Evolutionary conservation across 163 green algal species (phyloP), one percentile per base, ranked within the genome.

Genomic region (Scenedesmus sp.): DNA sequence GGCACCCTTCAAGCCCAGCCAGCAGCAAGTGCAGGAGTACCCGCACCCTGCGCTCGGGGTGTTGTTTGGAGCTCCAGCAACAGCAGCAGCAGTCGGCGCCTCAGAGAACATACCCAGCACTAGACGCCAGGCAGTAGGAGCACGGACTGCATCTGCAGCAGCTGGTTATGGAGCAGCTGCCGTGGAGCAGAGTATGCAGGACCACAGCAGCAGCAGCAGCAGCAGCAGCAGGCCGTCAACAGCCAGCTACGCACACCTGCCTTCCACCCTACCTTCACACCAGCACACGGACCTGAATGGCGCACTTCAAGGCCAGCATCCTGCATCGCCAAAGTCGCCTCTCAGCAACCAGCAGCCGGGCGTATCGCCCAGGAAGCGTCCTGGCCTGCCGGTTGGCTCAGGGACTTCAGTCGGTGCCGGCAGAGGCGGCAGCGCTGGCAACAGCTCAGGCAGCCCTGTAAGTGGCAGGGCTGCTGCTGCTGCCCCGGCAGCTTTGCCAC

Each of bases 21-120:
- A 61, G n/a, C 84, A 68, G 84, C 61, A 44, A 18, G 24, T 89
- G 84, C 84, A 46, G 9, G 61, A 89, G 61, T 89, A 89, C 49
- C 84, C 84, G 7, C 70, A 89, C 84, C 84, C 84, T 33, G 12
- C 65, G 22, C 0, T 89, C 7, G 30, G 24, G 37, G 40, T 35
- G 30, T 30, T 89, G 20, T 89, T 89, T 89, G 84, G 42, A 43
- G 40, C 40, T 44, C 30, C 59, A 61, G 61, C 84, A 65, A 26
- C 44, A 86, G 49, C 44, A 86, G 26, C 46, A 72, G 49, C 81
- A 86, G 81, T 12, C 73, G 24, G 13, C 4, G n/a, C n/a, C 33
- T 10, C 35, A 7, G 65, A 76, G 1, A 33, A 70, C 22, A 22
- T 7, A 9, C 65, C 65, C 37, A 20, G 30, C 20, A 10, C 30